These are phyloP conservation scores for Stagonosporopsis vannaccii DNA, from an alignment of 2,329 filamentous ascomycete species.

Conservation along the genomic window DNA sequence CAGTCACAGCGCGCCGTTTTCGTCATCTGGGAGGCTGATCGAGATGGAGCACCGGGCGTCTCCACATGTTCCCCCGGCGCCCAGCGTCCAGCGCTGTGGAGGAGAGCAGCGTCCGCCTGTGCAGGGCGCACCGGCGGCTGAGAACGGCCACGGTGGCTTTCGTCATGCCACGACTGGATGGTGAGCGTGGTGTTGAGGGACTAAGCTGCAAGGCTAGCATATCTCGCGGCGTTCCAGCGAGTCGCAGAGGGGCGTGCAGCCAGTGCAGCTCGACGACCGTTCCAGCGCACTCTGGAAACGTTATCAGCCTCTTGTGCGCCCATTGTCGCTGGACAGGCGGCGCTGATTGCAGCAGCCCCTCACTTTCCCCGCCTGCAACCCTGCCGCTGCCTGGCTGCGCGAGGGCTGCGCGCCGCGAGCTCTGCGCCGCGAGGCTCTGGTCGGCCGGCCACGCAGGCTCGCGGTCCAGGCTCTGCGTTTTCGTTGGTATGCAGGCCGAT, in stretches of 20 bases:
- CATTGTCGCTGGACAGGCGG: conserved; percentile 3
- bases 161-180: conserved; percentile 22
- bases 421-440: conserved; percentile 10
- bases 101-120: background rate
- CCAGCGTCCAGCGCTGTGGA: conserved; percentile 7
- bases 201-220: conserved; percentile 29
- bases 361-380: conserved; percentile 16
- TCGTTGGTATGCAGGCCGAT: conserved; percentile 19
- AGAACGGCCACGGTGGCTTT: conserved; percentile 14
- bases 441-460: background rate
- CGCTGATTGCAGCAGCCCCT: conserved; percentile 21
- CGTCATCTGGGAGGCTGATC: conserved; percentile 9
- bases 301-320: conserved; percentile 13
- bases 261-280: conserved; percentile 9
- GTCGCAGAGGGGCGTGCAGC: conserved; percentile 13
- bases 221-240: conserved; percentile 23
- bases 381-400: too few relatives aligned
- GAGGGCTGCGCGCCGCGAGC: conserved; percentile 7
- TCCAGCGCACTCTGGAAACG: conserved; percentile 13
- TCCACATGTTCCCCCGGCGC: conserved; percentile 25
- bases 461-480: conserved; percentile 11
- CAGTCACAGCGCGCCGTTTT: conserved; percentile 5
- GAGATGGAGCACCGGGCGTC: conserved; percentile 3
- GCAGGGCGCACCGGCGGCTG: conserved; percentile 1
- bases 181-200: conserved; percentile 36